Base-by-base conservation (phyloP, 2,329 filamentous ascomycete species). In the Penicillium freii region DNA sequence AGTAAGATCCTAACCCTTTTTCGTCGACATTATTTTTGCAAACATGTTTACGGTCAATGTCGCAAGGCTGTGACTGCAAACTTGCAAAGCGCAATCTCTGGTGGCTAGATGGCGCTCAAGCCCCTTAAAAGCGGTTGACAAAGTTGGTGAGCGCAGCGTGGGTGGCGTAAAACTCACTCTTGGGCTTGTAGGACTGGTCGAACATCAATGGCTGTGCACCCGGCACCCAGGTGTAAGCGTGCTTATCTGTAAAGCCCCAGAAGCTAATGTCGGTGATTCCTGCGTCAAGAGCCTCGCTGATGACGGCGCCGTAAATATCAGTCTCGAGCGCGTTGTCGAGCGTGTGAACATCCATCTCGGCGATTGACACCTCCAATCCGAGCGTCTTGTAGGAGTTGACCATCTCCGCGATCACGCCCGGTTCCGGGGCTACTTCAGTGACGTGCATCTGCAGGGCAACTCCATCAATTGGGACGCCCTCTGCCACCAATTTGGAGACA, bases 141-240 rank as follows among this genome's bases (percentile, higher is more conserved):
- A 57, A 57, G 27, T 40, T 39, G 8, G 39, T 13, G 10, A 57
- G 38, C 3, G 54, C 48, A 54, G 40, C 6, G 39, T 57, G 54
- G 11, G 49, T 57, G n/a, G 54, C 54, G 7, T 57, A 57, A 23
- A 57, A 48, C 13, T 19, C 54, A 13, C 50, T 34, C 54, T 57
- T 57, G 9, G 54, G 31, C 7, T 57, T 47, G 56, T 61, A 61
- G 48, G 27, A 23, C 52, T 61, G 47, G 19, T 61, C 59, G 36
- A 61, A 61, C 44, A 61, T 61, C 57, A 61, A 54, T 11, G 59
- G 59, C 59, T 61, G 59, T 13, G 59, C 56, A 15, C 52, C 59
- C 31, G 10, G 4, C 9, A 59, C 3, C 56, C 52, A 59, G 21
- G 59, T 61, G 23, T 61, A 61, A 2, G 59, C 53, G 17, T 61